Evolutionary conservation across 2,329 filamentous ascomycete species (phyloP), one percentile per base, ranked within the genome.

Genomic region (Claviceps arundinis): DNA sequence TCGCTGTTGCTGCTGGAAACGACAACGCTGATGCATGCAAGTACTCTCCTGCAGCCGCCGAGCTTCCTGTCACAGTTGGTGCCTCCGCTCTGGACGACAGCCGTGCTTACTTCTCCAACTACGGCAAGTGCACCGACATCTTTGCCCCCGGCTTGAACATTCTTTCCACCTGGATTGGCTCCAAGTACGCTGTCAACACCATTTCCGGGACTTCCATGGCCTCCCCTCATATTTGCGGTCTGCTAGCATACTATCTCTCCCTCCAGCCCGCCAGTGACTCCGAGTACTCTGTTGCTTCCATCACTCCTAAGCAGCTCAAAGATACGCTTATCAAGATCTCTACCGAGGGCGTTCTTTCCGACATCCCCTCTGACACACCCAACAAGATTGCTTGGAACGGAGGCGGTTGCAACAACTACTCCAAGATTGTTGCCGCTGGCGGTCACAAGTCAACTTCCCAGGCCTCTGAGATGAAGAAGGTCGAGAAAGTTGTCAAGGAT

Each of bases 101-200:
- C 78, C 91, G 93, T 73, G 93, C 93, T 59, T 98, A 97, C 82
- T 98, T 98, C 84, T 98, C 94, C 82, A 98, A 98, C 87, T 97
- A 84, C 72, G 93, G 93, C 71, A 93, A 91, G 80, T 98, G 93
- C 81, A 95, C 91, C 69, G 93, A 98, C 73, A 95, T 98, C 78
- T 98, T 98, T 65, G 93, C 90, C 57, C 93, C 93, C 56, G 93
- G 93, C 66, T 80, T 96, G 64, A 95, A 89, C 84, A 95, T 98
- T 64, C 81, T 88, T 63, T 98, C 93, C 59, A 97, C 93, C 69
- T 98, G 93, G 93, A 95, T 95, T 64, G 93, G 94, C 68, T 91
- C 85, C 81, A 87, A 93, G 72, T 84, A 91, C 65, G 91, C 93
- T 65, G 82, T 89, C 76, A 98, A 98, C 84, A 96, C 89, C 74